Evolutionary conservation across 768 basidiomycete species (phyloP).

Genomic region (Arthromyces matolae): DNA sequence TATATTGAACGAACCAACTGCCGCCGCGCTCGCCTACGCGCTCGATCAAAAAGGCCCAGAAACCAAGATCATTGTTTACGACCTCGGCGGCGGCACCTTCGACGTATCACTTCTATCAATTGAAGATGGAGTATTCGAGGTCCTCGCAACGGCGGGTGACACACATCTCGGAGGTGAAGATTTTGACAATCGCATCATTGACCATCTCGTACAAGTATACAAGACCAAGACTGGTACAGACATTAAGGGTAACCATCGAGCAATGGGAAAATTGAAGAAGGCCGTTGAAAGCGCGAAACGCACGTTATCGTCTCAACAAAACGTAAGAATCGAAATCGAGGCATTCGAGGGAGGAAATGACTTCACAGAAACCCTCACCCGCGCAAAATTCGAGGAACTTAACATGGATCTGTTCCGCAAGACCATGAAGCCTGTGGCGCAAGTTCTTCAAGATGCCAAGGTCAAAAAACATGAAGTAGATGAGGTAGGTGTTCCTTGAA

Average conservation of each 20-base stretch:
- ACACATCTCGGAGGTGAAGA: constrained; percentile 74
- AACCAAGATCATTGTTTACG: constrained; percentile 65
- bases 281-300: constrained; percentile 95
- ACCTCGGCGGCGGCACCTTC: constrained; percentile 72
- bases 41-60: constrained; percentile 57
- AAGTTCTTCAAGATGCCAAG: constrained; percentile 95
- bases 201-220: constrained; percentile 71
- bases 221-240: constrained; percentile 91
- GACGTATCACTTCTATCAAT: constrained; percentile 69
- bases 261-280: constrained; percentile 88
- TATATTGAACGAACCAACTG: constrained; percentile 94
- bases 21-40: constrained; percentile 69
- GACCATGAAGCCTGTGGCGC: constrained; percentile 99
- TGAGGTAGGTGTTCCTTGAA: constrained; percentile 53
- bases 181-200: constrained; percentile 68
- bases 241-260: constrained; percentile 72
- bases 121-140: constrained; percentile 68
- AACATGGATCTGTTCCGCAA: constrained; percentile 99
- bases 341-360: constrained; percentile 95
- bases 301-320: constrained; percentile 86
- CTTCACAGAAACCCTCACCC: constrained; percentile 93
- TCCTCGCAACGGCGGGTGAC: constrained; percentile 69
- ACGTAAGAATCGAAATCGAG: constrained; percentile 91
- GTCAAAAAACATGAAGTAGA: constrained; percentile 97
- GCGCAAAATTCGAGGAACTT: constrained; percentile 98